Percentiles rank a stretch among this genome's conserved stretches.
Conservation (phyloP, 495 filamentous ascomycete genomes). For the Hypoxylon crocopeplum region DNA sequence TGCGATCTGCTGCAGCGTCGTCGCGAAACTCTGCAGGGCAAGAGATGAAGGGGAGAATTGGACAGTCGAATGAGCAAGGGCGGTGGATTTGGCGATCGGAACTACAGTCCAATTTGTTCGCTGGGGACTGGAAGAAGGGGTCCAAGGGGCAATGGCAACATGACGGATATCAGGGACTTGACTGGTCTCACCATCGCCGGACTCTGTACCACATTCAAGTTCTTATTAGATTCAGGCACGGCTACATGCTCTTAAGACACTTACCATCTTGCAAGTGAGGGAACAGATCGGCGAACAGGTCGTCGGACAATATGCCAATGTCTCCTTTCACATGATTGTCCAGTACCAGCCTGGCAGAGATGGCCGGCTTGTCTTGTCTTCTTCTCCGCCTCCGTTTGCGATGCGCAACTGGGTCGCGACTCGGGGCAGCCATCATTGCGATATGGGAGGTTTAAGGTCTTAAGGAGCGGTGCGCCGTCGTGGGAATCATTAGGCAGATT, state of each 20-base stretch:
- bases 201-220: conserved; percentile 26
- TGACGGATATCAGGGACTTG: conserved; percentile 55
- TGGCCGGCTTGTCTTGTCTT: conserved; percentile 61
- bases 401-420: conserved; percentile 28
- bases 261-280: conserved; percentile 58
- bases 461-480: conserved; percentile 16
- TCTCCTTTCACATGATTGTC: conserved; percentile 89
- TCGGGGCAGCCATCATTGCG: conserved; percentile 37
- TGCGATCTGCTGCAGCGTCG: conserved; percentile 62
- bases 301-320: conserved; percentile 83
- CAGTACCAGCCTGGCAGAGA: conserved; percentile 67
- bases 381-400: conserved; percentile 56
- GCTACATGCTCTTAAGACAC: conserved; percentile 22
- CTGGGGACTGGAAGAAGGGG: conserved; percentile 68
- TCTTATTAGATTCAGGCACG: conserved; percentile 26
- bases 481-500: conserved; percentile 26
- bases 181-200: conserved; percentile 41
- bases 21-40: conserved; percentile 77
- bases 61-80: conserved; percentile 74
- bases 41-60: conserved; percentile 82
- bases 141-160: conserved; percentile 83
- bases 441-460: conserved; percentile 11
- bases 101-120: conserved; percentile 82
- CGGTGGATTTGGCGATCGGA: conserved; percentile 69
- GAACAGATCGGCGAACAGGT: conserved; percentile 84